A percentile compares a stretch with the other conserved stretches of the same genome.
These are phyloP conservation scores for Amanita brunnescens DNA, from an alignment of 768 basidiomycete genomes.

Conservation along the genomic window DNA sequence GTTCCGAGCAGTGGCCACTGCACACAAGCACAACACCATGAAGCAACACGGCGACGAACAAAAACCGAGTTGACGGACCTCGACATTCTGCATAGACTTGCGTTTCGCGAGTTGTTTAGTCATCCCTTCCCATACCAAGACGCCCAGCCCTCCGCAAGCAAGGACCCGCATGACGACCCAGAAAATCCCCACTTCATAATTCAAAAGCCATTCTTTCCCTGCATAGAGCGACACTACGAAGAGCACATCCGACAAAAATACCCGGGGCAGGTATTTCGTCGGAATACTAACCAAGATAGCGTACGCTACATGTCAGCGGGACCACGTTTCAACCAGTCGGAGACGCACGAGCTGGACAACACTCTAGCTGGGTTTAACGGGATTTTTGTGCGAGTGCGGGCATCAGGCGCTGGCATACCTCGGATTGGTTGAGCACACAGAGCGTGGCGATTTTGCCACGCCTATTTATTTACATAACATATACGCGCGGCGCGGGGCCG, in stretches of 20 bases:
- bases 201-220: conserved; percentile 58
- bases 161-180: conserved; percentile 72
- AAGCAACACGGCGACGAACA: conserved; percentile 6
- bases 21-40: not conserved
- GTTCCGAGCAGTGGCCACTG: conserved; percentile 69
- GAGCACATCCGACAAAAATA: conserved; percentile 53
- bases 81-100: conserved; percentile 50
- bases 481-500: too few species aligned
- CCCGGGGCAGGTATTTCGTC: conserved; percentile 41
- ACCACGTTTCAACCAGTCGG: not conserved
- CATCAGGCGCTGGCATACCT: conserved; percentile 58
- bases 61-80: conserved; percentile 5
- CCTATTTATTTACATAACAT: too few species aligned
- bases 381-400: conserved; percentile 56
- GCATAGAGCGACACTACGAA: conserved; percentile 56
- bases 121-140: conserved; percentile 49
- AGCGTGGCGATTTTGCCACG: not conserved
- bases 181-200: conserved; percentile 60
- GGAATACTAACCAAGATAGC: conserved; percentile 32
- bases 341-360: conserved; percentile 44
- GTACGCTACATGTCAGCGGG: not conserved
- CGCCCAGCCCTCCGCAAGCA: conserved; percentile 61
- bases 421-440: conserved; percentile 3
- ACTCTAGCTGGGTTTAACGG: conserved; percentile 48
- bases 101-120: conserved; percentile 47